These are phyloP conservation scores for Atractiella rhizophila DNA, from an alignment of 768 basidiomycete genomes.

Conservation along the genomic window DNA sequence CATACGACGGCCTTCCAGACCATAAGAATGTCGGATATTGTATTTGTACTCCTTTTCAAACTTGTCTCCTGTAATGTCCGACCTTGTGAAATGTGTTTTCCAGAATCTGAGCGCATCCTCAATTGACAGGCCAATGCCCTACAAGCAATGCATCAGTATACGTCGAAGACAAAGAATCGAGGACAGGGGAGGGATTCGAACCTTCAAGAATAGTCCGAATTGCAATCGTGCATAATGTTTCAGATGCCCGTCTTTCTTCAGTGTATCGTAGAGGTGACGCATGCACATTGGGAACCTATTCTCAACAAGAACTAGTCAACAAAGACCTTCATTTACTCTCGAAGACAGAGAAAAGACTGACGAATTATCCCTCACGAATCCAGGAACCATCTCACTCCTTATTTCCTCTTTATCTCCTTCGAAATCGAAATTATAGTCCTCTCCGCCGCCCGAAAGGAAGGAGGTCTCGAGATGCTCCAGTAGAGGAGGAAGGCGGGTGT, in stretches of 20 bases:
- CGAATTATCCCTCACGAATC: conserved; percentile 54
- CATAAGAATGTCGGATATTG: conserved; percentile 85
- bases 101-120: conserved; percentile 87
- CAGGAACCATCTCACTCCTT: conserved; percentile 83
- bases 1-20: conserved; percentile 74
- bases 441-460: conserved; percentile 69
- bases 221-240: conserved; percentile 80
- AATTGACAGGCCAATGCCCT: conserved; percentile 78
- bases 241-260: conserved; percentile 54
- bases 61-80: conserved; percentile 57
- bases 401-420: conserved; percentile 37
- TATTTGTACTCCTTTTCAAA: conserved; percentile 97
- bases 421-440: conserved; percentile 40
- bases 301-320: no score
- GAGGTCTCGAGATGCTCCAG: conserved; percentile 77
- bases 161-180: no score
- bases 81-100: conserved; percentile 66
- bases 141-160: background rate
- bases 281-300: conserved; percentile 95
- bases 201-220: conserved; percentile 88
- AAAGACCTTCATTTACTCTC: no score
- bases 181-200: conserved; percentile 17
- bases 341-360: no score
- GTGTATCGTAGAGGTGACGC: conserved; percentile 59
- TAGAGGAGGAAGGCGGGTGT: conserved; percentile 66